These are phyloP conservation scores for Pelargonium australe DNA, from an alignment of 441 rosid genomes.

Conservation along the genomic window DNA sequence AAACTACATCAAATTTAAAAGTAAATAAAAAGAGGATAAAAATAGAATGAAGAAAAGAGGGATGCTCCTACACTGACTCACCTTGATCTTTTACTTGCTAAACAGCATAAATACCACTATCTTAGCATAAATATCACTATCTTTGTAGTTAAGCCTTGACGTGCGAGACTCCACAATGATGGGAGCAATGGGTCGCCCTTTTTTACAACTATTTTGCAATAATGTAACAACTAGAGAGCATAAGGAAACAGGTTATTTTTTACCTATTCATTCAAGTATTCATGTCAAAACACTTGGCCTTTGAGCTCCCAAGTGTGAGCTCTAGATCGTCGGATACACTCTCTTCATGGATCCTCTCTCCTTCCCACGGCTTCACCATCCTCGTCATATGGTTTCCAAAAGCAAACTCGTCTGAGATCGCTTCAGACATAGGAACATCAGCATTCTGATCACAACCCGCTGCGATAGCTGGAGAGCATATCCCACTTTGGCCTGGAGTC, in stretches of 20 bases:
- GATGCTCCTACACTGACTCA: conserved; percentile 15
- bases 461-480: conserved; percentile 58
- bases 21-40: background rate
- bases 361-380: conserved; percentile 70
- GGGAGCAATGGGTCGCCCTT: no score
- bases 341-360: conserved; percentile 71
- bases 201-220: no score
- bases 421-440: conserved; percentile 60
- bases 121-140: background rate
- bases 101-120: background rate
- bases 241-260: background rate
- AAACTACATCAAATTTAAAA: conserved; percentile 10
- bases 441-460: conserved; percentile 45
- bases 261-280: background rate
- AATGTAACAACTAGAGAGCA: background rate
- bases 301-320: conserved; percentile 71
- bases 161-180: no score
- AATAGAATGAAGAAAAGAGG: background rate
- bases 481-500: conserved; percentile 69
- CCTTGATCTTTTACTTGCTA: conserved; percentile 13
- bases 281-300: conserved; percentile 34
- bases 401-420: conserved; percentile 56
- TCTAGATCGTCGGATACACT: conserved; percentile 66
- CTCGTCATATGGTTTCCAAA: conserved; percentile 49
- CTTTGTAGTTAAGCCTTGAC: background rate